Conservation (phyloP, 495 filamentous ascomycete genomes). For the Amorphotheca resinae region DNA sequence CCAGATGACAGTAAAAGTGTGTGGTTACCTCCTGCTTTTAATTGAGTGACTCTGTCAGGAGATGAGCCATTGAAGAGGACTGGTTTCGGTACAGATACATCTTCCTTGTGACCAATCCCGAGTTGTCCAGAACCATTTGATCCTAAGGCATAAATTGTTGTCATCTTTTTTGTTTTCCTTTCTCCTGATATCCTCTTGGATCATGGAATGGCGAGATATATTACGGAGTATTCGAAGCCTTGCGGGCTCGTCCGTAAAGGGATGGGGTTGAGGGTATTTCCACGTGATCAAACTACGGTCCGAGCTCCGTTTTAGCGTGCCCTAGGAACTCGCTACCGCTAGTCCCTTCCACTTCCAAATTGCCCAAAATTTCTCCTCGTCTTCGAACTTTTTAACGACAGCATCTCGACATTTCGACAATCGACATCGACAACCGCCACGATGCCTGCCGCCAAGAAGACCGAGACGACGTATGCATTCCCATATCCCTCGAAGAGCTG, state of each 20-base stretch:
- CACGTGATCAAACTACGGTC: neutral
- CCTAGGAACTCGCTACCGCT: conserved; percentile 2
- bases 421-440: conserved; percentile 27
- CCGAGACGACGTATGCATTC: conserved; percentile 46
- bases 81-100: conserved; percentile 53
- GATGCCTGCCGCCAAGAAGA: conserved; percentile 35
- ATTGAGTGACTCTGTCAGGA: conserved; percentile 14
- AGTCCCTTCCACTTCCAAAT: conserved; percentile 1
- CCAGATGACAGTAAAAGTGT: conserved; percentile 56
- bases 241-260: no score
- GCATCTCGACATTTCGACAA: conserved; percentile 21
- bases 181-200: neutral
- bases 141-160: conserved; percentile 64
- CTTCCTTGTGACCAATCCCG: conserved; percentile 61
- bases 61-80: conserved; percentile 34
- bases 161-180: conserved; percentile 20
- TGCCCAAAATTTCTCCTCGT: neutral
- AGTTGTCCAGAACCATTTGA: conserved; percentile 88
- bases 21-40: conserved; percentile 79
- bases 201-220: neutral
- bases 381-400: conserved; percentile 5
- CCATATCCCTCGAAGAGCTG: conserved; percentile 31
- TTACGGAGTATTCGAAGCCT: neutral
- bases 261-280: neutral
- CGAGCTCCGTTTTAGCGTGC: conserved; percentile 2